Evolutionary conservation across 208 protist species (phyloP).

Genomic region (Angomonas desouzai): DNA sequence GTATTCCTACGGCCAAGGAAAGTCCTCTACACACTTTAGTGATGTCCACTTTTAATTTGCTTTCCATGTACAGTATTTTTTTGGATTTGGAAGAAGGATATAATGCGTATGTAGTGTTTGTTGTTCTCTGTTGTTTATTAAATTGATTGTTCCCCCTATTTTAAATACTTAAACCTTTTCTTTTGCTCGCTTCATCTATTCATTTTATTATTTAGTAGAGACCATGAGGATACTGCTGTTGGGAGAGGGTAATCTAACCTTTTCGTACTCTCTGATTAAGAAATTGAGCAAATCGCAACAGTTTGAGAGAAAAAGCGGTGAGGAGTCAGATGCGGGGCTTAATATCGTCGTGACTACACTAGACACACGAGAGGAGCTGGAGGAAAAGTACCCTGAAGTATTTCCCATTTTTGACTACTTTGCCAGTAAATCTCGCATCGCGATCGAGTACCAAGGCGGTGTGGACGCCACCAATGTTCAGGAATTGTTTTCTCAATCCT

Average conservation of each 20-base stretch:
- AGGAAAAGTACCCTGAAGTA: constrained; percentile 49
- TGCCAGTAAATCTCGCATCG: constrained; percentile 33
- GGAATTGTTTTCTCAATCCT: neutral
- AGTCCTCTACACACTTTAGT: constrained; percentile 5
- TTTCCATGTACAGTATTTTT: neutral
- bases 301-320: constrained; percentile 15
- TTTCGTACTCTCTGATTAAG: constrained; percentile 45
- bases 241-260: constrained; percentile 58
- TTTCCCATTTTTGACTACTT: constrained; percentile 41
- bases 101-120: no score
- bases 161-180: no score
- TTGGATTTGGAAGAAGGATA: no score
- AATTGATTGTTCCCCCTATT: no score
- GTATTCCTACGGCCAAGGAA: constrained; percentile 1
- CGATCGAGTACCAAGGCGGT: constrained; percentile 21
- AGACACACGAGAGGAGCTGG: constrained; percentile 22
- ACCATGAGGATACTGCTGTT: constrained; percentile 34
- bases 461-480: constrained; percentile 43
- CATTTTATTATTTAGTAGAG: neutral
- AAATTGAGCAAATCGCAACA: constrained; percentile 23
- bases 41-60: constrained; percentile 3
- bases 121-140: no score
- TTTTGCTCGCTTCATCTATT: no score
- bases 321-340: neutral
- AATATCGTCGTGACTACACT: constrained; percentile 36